These are phyloP conservation scores for Bassia scoparia DNA, from an alignment of 148 eudicot genomes.

Conservation along the genomic window DNA sequence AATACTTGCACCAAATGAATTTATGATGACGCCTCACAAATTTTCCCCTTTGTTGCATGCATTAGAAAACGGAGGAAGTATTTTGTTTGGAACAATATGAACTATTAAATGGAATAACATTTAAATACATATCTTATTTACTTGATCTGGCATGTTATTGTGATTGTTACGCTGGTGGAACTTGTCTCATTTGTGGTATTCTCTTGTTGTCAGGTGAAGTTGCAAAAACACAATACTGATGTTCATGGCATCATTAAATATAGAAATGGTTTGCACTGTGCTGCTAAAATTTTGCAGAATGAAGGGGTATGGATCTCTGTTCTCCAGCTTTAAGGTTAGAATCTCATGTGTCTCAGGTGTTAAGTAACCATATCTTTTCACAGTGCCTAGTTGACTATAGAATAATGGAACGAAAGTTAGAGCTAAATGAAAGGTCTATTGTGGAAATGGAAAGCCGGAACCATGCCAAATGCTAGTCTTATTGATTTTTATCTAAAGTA, in stretches of 20 bases:
- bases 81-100: too few relatives aligned
- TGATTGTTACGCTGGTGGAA: neutral
- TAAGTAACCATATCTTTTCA: neutral
- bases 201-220: slow-evolving; percentile 58
- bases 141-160: neutral
- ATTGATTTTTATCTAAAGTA: too few relatives aligned
- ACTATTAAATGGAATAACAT: too few relatives aligned
- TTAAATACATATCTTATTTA: too few relatives aligned
- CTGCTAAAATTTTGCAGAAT: slow-evolving; percentile 71
- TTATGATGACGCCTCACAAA: too few relatives aligned
- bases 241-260: slow-evolving; percentile 55
- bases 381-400: neutral
- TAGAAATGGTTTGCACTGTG: slow-evolving; percentile 76
- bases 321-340: slow-evolving; percentile 31
- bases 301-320: slow-evolving; percentile 87
- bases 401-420: neutral
- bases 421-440: neutral
- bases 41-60: too few relatives aligned
- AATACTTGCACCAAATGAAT: too few relatives aligned
- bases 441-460: neutral
- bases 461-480: neutral
- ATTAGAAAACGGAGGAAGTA: too few relatives aligned
- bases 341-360: neutral
- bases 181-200: slow-evolving; percentile 14
- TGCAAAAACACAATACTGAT: slow-evolving; percentile 85